phyloP scores from a whole-genome alignment of 73 alveolate species.

The Paramecium sexaurelia region DNA sequence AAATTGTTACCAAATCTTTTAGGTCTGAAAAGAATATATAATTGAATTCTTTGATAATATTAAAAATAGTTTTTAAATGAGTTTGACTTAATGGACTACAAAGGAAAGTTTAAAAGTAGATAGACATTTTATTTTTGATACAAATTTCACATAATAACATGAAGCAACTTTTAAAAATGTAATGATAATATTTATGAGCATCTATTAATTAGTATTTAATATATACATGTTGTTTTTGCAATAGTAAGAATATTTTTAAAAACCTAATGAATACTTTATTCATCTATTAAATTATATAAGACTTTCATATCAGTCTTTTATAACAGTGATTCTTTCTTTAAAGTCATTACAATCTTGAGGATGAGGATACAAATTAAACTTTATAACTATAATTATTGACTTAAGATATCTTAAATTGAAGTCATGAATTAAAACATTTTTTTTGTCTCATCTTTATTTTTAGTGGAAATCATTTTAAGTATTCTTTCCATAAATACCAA shows the following conservation, averaged over 20 bases:
- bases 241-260: not conserved
- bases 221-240: slow-evolving; percentile 4
- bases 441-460: not conserved
- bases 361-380: not conserved
- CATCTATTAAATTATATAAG: not conserved
- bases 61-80: not conserved
- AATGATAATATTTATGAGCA: not conserved
- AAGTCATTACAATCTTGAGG: not conserved
- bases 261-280: not conserved
- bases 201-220: not conserved
- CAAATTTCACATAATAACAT: not conserved
- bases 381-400: not conserved
- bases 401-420: not conserved
- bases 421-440: not conserved
- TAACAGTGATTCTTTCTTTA: not conserved
- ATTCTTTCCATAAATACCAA: not conserved
- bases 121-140: not conserved
- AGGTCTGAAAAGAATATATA: not conserved
- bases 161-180: not conserved
- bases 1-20: not conserved
- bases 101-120: not conserved
- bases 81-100: not conserved
- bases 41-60: not conserved
- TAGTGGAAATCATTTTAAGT: not conserved
- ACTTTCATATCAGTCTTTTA: not conserved